A percentile compares a stretch with the other conserved stretches of the same genome.
Evolutionary conservation across 768 basidiomycete genomes (phyloP).

Genomic region (Arthromyces matolae): DNA sequence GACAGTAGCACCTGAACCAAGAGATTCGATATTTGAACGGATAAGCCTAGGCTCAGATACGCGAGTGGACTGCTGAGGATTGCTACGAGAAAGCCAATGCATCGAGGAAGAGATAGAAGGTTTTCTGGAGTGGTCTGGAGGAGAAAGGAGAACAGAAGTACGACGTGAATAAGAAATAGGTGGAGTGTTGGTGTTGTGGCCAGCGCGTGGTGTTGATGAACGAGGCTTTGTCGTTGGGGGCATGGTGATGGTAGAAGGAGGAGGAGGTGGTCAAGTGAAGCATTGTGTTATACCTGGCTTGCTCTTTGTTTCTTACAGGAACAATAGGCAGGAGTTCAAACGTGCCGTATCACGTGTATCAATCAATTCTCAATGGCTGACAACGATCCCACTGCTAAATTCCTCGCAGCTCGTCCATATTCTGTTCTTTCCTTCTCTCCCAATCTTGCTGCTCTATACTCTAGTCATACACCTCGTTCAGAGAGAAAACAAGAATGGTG

Average conservation of each 20-base stretch:
- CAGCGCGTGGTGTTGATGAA: slow-evolving; percentile 26
- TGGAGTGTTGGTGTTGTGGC: slow-evolving; percentile 21
- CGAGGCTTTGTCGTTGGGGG: slow-evolving; percentile 28
- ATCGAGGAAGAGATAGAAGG: slow-evolving; percentile 44
- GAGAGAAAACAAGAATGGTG: slow-evolving; percentile 35
- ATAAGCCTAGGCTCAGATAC: slow-evolving; percentile 43
- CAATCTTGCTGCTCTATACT: slow-evolving; percentile 60
- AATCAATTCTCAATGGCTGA: slow-evolving; percentile 13
- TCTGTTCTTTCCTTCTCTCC: slow-evolving; percentile 50
- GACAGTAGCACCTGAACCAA: slow-evolving; percentile 71
- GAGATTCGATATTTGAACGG: slow-evolving; percentile 41
- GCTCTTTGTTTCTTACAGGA: slow-evolving; percentile 19
- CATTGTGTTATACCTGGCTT: too few species aligned
- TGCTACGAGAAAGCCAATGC: slow-evolving; percentile 47
- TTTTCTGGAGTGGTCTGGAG: slow-evolving; percentile 24
- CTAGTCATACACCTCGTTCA: slow-evolving; percentile 31
- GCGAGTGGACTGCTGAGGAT: slow-evolving; percentile 29
- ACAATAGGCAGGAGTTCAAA: slow-evolving; percentile 15
- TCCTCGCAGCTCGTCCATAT: slow-evolving; percentile 45
- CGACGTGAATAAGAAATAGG: slow-evolving; percentile 26
- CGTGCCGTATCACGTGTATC: slow-evolving; percentile 9
- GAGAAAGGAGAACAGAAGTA: slow-evolving; percentile 21
- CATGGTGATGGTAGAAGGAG: slow-evolving; percentile 13
- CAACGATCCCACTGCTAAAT: slow-evolving; percentile 37
- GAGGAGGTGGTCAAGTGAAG: slow-evolving; percentile 7